Conservation (phyloP, 805 yeast genomes). For the Barnettozyma botsteinii region DNA sequence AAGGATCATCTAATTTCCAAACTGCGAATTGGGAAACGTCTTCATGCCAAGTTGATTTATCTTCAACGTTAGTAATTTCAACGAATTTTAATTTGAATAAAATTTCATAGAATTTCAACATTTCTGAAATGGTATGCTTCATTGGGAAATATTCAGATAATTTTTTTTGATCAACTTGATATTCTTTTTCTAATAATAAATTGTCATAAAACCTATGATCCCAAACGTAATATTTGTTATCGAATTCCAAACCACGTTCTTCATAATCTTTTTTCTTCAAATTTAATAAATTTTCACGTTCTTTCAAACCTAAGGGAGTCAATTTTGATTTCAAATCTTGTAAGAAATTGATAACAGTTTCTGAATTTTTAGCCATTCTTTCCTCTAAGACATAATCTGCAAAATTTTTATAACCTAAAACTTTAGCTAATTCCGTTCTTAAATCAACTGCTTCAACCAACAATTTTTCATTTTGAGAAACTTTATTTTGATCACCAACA, state of each 20-base stretch:
- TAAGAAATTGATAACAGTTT: constrained; percentile 55
- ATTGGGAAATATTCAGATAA: constrained; percentile 78
- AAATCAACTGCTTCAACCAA: constrained; percentile 54
- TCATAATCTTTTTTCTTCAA: constrained; percentile 51
- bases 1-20: constrained; percentile 51
- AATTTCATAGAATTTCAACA: constrained; percentile 66
- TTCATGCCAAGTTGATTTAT: constrained; percentile 61
- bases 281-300: constrained; percentile 39
- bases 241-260: constrained; percentile 37
- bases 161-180: constrained; percentile 63
- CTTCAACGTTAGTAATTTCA: constrained; percentile 34
- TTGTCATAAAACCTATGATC: constrained; percentile 66
- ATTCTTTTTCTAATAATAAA: constrained; percentile 57
- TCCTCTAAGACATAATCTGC: constrained; percentile 70
- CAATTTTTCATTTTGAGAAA: constrained; percentile 56
- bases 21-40: constrained; percentile 74
- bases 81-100: constrained; percentile 65
- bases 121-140: constrained; percentile 56
- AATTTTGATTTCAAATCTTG: constrained; percentile 55
- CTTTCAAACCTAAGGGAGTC: constrained; percentile 52
- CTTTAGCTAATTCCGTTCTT: constrained; percentile 55
- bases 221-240: constrained; percentile 55
- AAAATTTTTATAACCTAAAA: constrained; percentile 62
- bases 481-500: constrained; percentile 63
- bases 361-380: constrained; percentile 71